A percentile compares a stretch with the other conserved stretches of the same genome.
Conservation (phyloP, 78 protist genomes). For the Dictyostelium firmibasis region DNA sequence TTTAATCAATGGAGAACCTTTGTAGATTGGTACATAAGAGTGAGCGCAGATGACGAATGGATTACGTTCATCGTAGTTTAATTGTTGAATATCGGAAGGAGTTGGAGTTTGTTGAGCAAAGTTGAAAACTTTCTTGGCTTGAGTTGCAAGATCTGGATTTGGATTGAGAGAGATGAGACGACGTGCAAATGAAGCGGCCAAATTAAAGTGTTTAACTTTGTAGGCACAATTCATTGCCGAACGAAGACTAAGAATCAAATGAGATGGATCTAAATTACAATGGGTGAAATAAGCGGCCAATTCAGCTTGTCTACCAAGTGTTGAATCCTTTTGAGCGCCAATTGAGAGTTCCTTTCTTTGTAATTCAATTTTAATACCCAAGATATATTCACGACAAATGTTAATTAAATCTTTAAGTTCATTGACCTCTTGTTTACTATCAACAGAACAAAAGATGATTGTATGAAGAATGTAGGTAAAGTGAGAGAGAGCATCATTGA, state of each 20-base stretch:
- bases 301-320: slow-evolving; percentile 81
- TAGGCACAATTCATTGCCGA: slow-evolving; percentile 86
- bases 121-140: slow-evolving; percentile 81
- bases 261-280: slow-evolving; percentile 93
- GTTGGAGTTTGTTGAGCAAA: slow-evolving; percentile 76
- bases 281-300: slow-evolving; percentile 97
- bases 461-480: slow-evolving; percentile 75
- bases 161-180: slow-evolving; percentile 92
- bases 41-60: slow-evolving; percentile 91
- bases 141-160: slow-evolving; percentile 18
- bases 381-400: slow-evolving; percentile 94
- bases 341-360: slow-evolving; percentile 66
- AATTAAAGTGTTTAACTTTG: slow-evolving; percentile 82
- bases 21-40: slow-evolving; percentile 89
- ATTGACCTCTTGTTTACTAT: slow-evolving; percentile 35
- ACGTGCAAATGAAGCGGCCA: slow-evolving; percentile 90
- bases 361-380: slow-evolving; percentile 90
- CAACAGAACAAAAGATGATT: slow-evolving; percentile 67
- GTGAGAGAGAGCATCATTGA: slow-evolving; percentile 81
- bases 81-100: slow-evolving; percentile 11
- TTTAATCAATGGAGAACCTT: slow-evolving; percentile 73
- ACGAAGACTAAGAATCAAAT: slow-evolving; percentile 87
- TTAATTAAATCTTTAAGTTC: slow-evolving; percentile 85
- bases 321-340: background rate
- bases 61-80: slow-evolving; percentile 93